Evolutionary conservation across 179 eudicot genomes (phyloP), one percentile per base, ranked within the genome.

Genomic region (Actinidia chinensis): DNA sequence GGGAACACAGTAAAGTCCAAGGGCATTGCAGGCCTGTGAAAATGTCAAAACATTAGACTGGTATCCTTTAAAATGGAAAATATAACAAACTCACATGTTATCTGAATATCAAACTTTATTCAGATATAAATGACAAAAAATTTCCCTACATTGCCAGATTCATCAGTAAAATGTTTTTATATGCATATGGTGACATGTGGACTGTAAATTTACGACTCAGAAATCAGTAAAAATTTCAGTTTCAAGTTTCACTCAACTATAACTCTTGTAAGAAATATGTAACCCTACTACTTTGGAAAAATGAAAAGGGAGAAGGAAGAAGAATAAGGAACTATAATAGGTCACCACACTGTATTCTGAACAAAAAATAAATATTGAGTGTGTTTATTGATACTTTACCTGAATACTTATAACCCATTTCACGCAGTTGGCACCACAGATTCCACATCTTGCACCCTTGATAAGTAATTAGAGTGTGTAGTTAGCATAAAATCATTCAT

Each of bases 381-480:
- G 23, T 25, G 17, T 61, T 10, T 15, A 60, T 67, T 12, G 81
- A 46, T 15, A 74, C 7, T 0, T 1, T 89, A 94, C 98, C 94
- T 94, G 93, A 98, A 95, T 95, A 79, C 91, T 90, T 80, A 95
- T 79, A 58, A 93, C 90, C 98, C 98, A 95, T 51, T 89, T 88
- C 3, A 92, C 80, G 82, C 92, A 91, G 84, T 95, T 95, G 20
- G 84, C 90, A 61, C 98, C 90, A 67, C 87, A 91, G 67, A 95
- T 95, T 55, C 98, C 98, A 85, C 98, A 95, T 75, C 88, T 81
- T 15, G 79, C 90, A 65, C 93, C 98, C 98, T 95, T 84, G 67
- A 78, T 15, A 36, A 70, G 48, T 44, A 74, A 17, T 47, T 54
- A 67, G 14, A 67, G 4, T 1, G 58, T 52, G 8, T 4, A 77